Percentiles rank a stretch among this genome's conserved stretches.
Conservation (phyloP, 2,329 filamentous ascomycete species). For the Aureobasidium sp. region DNA sequence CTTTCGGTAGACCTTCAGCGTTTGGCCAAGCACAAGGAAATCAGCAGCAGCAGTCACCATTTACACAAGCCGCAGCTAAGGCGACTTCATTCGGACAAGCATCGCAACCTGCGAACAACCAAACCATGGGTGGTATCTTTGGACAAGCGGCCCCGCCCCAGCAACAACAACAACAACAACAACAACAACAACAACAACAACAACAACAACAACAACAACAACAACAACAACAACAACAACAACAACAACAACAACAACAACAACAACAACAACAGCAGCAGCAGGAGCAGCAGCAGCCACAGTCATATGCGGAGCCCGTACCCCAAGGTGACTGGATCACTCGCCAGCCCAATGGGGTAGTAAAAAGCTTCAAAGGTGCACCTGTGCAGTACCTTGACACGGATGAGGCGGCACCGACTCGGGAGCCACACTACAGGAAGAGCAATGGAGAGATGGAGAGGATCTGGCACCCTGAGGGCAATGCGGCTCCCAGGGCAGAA, state of each 20-base stretch:
- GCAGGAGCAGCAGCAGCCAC: background rate
- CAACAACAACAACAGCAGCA: background rate
- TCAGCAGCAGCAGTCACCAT: conserved; percentile 12
- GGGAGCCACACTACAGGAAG: background rate
- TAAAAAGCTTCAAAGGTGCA: background rate
- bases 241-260: background rate
- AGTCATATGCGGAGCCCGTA: background rate
- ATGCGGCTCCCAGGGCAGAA: conserved; percentile 46
- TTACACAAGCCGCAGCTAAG: conserved; percentile 13
- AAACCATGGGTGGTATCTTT: background rate
- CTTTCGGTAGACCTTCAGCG: conserved; percentile 13
- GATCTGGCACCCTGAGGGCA: conserved; percentile 65
- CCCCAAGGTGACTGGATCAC: conserved; percentile 7
- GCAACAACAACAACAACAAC: background rate
- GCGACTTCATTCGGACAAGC: conserved; percentile 16
- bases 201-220: background rate
- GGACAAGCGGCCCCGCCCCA: background rate
- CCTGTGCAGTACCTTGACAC: background rate
- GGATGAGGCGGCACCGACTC: background rate
- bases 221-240: background rate
- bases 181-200: background rate
- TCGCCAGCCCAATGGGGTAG: background rate
- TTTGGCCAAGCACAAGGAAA: conserved; percentile 12
- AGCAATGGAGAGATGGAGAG: conserved; percentile 49
- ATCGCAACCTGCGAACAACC: background rate